These are phyloP conservation scores for Fusarium sp. DNA, from an alignment of 2,329 filamentous ascomycete genomes.

Conservation along the genomic window DNA sequence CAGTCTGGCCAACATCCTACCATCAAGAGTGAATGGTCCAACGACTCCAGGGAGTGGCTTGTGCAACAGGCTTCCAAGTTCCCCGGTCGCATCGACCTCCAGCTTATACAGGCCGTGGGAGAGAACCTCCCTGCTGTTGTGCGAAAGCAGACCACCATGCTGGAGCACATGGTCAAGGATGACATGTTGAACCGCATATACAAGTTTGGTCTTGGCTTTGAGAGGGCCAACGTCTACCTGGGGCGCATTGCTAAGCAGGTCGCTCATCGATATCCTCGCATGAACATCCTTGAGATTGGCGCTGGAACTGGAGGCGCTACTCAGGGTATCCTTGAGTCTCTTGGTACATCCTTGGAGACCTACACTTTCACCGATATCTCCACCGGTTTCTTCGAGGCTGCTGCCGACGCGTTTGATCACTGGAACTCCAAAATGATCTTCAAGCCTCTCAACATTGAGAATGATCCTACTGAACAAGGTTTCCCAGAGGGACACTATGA, in stretches of 20 bases:
- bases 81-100: conserved; percentile 27
- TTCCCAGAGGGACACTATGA: conserved; percentile 48
- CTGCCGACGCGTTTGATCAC: background rate
- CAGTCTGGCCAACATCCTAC: background rate
- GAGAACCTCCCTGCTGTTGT: conserved; percentile 50
- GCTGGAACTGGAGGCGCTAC: conserved; percentile 27
- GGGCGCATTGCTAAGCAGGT: conserved; percentile 4
- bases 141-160: conserved; percentile 47
- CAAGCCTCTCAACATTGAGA: background rate
- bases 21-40: background rate
- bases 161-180: conserved; percentile 52
- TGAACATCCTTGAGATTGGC: conserved; percentile 17
- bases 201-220: conserved; percentile 8
- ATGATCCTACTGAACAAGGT: conserved; percentile 40
- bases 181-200: conserved; percentile 51
- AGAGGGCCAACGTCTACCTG: conserved; percentile 32
- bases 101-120: conserved; percentile 46
- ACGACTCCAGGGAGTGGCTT: background rate
- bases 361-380: conserved; percentile 31
- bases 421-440: conserved; percentile 23
- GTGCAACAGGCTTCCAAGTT: background rate
- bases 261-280: conserved; percentile 5
- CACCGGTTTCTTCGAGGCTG: conserved; percentile 13
- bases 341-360: conserved; percentile 4
- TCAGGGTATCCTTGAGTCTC: background rate